Evolutionary conservation across 345 rosid genomes (phyloP), one percentile per base, ranked within the genome.

Genomic region (Brassica nigra): DNA sequence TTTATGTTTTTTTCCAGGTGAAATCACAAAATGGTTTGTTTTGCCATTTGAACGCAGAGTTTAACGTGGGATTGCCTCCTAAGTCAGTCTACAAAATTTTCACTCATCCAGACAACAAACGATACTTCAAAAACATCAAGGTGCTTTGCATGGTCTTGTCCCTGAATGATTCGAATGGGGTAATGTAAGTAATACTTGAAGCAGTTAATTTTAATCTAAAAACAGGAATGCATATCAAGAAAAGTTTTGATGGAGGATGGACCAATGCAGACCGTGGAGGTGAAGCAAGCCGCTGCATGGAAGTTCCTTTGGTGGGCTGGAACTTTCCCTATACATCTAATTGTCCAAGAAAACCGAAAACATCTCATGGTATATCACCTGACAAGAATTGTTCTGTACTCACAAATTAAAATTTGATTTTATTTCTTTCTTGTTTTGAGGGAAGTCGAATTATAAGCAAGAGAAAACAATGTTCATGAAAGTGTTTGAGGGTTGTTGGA

Each of bases 301-400:
- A 95, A 86, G 82, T 95, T 95, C 65, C 95, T 95, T 30, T 95
- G 97, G 97, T 91, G 97, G 93, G 86, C 90, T 3, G 94, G 97
- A 78, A 88, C 91, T 12, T 87, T 91, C 62, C 88, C 91, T 8
- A 87, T 95, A 62, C 91, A 92, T 82, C 87, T 95, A 59, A 75
- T 89, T 29, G 97, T 91, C 28, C 91, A 92, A 76, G 95, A 95
- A 80, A 87, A 91, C 85, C 84, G 94, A 83, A 58, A 82, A 68
- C 87, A 91, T 67, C 86, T 84, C 70, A 82, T 89, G 0, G 97
- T 92, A 85, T 55, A 63, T 69, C 15, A 3, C 8, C 3, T 57
- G 5, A 3, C 16, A 68, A 62, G 6, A 62, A 18, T 62, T 29
- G 58, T 14, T 80, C 6, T 62, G 29, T 14, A 4, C 3, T 64